Conservation (phyloP, 306 rosid genomes). For the Myrica gale region DNA sequence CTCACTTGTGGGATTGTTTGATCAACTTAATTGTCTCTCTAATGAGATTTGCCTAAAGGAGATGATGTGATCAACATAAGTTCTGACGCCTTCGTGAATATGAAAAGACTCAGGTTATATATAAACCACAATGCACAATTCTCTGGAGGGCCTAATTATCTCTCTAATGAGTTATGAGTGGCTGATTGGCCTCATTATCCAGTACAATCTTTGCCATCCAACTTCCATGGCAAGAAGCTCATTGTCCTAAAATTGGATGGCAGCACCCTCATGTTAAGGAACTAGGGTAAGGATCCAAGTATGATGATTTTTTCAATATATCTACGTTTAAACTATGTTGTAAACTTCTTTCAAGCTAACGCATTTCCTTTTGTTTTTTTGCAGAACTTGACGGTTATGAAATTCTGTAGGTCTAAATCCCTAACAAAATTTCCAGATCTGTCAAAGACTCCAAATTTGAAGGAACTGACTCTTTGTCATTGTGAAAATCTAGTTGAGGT, state of each 20-base stretch:
- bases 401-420: conserved; percentile 9
- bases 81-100: conserved; percentile 23
- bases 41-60: conserved; percentile 16
- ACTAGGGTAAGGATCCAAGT: conserved; percentile 22
- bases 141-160: conserved; percentile 26
- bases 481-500: conserved; percentile 29
- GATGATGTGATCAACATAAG: conserved; percentile 12
- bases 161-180: conserved; percentile 36
- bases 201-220: conserved; percentile 26
- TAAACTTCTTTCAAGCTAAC: conserved; percentile 1
- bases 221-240: conserved; percentile 37
- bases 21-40: too few relatives aligned
- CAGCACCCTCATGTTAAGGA: conserved; percentile 23
- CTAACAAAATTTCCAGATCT: conserved; percentile 30
- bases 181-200: conserved; percentile 42
- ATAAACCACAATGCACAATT: conserved; percentile 24
- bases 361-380: neutral
- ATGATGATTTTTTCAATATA: neutral
- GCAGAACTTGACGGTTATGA: conserved; percentile 28
- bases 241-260: conserved; percentile 28
- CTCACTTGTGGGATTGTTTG: neutral
- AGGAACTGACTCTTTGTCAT: neutral
- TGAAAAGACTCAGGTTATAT: conserved; percentile 34
- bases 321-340: neutral
- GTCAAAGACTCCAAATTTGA: conserved; percentile 27